Percentiles rank a stretch among this genome's conserved stretches.
These are phyloP conservation scores for Penicillium sp. DNA, from an alignment of 2,329 filamentous ascomycete species.

Conservation along the genomic window DNA sequence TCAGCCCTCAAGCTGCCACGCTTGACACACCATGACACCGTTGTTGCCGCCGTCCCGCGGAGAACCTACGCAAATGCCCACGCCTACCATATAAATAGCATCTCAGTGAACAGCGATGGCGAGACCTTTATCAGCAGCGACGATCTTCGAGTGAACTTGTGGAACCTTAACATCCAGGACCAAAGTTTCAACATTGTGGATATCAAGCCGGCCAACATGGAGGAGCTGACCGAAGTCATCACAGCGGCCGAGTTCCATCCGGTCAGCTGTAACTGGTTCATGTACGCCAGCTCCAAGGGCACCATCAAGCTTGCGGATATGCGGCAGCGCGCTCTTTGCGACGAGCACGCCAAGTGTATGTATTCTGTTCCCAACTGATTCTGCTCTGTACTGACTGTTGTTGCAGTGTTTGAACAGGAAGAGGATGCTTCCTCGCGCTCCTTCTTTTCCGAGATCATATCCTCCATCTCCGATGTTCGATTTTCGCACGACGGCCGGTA, in stretches of 20 bases:
- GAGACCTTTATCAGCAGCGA: slow-evolving; percentile 99
- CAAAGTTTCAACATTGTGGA: slow-evolving; percentile 99
- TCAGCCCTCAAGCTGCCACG: slow-evolving; percentile 87
- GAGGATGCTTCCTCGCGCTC: slow-evolving; percentile 95
- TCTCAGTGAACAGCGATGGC: slow-evolving; percentile 99
- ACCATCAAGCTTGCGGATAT: slow-evolving; percentile 99
- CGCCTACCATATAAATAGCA: slow-evolving; percentile 99
- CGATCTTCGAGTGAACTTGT: slow-evolving; percentile 93
- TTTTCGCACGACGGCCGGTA: slow-evolving; percentile 96
- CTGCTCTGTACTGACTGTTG: slow-evolving; percentile 10
- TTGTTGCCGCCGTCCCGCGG: slow-evolving; percentile 91
- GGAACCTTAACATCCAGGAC: slow-evolving; percentile 98
- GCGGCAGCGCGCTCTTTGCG: slow-evolving; percentile 92
- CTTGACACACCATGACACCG: slow-evolving; percentile 95
- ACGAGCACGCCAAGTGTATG: slow-evolving; percentile 88
- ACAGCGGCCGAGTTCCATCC: slow-evolving; percentile 98
- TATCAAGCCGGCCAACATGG: slow-evolving; percentile 99
- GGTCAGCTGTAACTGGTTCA: slow-evolving; percentile 98
- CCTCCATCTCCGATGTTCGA: slow-evolving; percentile 95
- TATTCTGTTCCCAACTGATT: neutral
- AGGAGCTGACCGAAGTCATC: slow-evolving; percentile 97
- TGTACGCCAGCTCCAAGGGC: slow-evolving; percentile 98
- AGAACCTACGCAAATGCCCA: slow-evolving; percentile 97
- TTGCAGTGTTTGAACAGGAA: slow-evolving; percentile 92
- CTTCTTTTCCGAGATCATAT: slow-evolving; percentile 99